Evolutionary conservation across 331 rosid species (phyloP), one percentile per base, ranked within the genome.

Genomic region (Acacia pycnantha): DNA sequence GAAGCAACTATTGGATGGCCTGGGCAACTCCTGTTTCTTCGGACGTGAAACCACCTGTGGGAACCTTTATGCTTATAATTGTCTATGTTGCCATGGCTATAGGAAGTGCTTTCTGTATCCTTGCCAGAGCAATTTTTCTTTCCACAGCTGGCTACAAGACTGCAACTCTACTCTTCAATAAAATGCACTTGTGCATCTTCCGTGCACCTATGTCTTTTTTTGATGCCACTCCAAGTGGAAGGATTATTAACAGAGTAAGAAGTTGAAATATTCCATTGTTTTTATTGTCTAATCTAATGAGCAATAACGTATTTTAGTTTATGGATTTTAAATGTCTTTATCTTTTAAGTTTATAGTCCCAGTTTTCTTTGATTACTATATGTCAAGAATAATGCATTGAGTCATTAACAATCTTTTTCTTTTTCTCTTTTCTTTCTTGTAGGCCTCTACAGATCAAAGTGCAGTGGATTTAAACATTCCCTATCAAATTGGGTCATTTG

Each of bases 1-100:
- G 91, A 83, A 95, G 99, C 88, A 90, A 90, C 83, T 95, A 95
- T 78, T 95, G 99, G 99, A 95, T 95, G 98, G 93, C 96, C 68
- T 93, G 91, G 97, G 95, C 91, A 69, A 85, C 93, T 83, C 94
- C 97, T 11, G 81, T 83, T 53, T 93, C 98, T 22, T 37, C 80
- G 19, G 97, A 93, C 24, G 85, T 72, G 64, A 85, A 88, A 22
- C 88, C 95, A 58, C 72, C 85, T 12, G 94, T 89, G 44, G 54
- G n/a, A 24, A 83, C 84, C 80, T 81, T 82, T 12, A 88, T 73
- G 40, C 97, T 93, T 46, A 83, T 93, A 37, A 40, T 11, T n/a
- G 93, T 93, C 40, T 95, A 89, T 56, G 91, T 88, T 83, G 88
- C 85, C 74, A 82, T 95, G 82, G 88, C 97, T 35, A 51, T 93